Base-by-base conservation (phyloP, 2,329 filamentous ascomycete species). In the Colletotrichum sp. region DNA sequence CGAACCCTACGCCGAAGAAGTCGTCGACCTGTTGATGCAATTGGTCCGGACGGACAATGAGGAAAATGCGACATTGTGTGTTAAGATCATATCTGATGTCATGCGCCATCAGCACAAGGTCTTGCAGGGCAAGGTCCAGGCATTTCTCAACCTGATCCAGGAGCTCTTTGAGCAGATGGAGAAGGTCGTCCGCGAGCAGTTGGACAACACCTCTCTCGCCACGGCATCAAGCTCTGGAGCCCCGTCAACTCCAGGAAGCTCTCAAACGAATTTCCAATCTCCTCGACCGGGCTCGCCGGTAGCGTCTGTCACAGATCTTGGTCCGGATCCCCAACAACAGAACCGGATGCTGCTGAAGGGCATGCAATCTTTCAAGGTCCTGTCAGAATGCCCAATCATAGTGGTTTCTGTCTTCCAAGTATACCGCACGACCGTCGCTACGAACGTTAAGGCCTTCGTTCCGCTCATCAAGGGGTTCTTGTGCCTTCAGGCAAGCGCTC, bases 311-410 rank as follows among this genome's bases (percentile, higher is more conserved):
- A 90, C 93, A 21, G 97, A 99, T 77, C 90, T 98, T 67, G 95
- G 93, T 8, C 91, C 93, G 16, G 96, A 98, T 80, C 88, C 89
- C n/a, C 94, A 95, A 80, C 95, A 96, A 82, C 94, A 96, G 80
- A 95, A 86, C 71, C 93, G 96, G 75, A 94, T 95, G 65, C 86
- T 99, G 39, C 88, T 96, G 71, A 98, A 95, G 85, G 97, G 97
- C 34, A 98, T 98, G 95, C 95, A 98, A 83, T 99, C 97, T 1
- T 99, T 99, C 90, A 99, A 99, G 85, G 96, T 99, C 28, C 91
- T 99, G 6, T 96, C 96, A 2, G 97, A 99, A 84, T 99, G 97
- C 80, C 97, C 97, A 0, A 99, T 99, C 68, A 99, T 99, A 55
- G 97, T 99, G 5, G 97, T 99, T 1, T 99, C 96, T 6, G 95